Evolutionary conservation across 2,329 filamentous ascomycete species (phyloP), one percentile per base, ranked within the genome.

Genomic region (Pyrenochaeta sp.): DNA sequence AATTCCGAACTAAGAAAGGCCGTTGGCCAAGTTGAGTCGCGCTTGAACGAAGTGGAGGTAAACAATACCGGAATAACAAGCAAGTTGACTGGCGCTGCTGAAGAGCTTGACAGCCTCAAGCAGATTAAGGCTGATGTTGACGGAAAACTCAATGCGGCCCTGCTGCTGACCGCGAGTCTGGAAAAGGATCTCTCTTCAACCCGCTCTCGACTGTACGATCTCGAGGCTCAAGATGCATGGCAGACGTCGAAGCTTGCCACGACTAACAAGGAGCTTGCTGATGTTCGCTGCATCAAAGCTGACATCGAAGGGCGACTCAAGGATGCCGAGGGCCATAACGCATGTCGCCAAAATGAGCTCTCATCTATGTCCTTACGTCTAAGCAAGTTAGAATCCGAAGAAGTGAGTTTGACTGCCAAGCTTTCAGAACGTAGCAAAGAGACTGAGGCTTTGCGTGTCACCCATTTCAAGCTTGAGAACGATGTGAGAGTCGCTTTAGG

Each of bases 1-100:
- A 68, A 69, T 28, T 42, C 50, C 24, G 47, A 59, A 25, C 59
- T 75, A 8, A 65, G 71, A 28, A 53, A 59, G 2, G 61, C 67
- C 40, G 62, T 73, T 25, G 52, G 25, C 19, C 50, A 56, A 5
- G 60, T 59, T 25, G 58, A 54, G 15, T 65, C 61, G 15, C 54
- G 42, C 22, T 50, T 68, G 25, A 50, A 39, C 13, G 44, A 64
- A 25, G 57, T 56, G 28, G 59, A 67, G 36, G 52, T 44, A 24
- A 59, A 66, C n/a, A 65, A 65, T 24, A 46, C 51, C 2, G 50
- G 52, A 24, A 63, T 71, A 2, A 54, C 55, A 9, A 53, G 54
- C 5, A 59, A 57, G 24, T 42, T 72, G 9, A 54, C 54, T 19
- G 39, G 56, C 3, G 50, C 44, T 0, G 47, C 55, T 5, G 30